phyloP scores from a whole-genome alignment of 768 basidiomycete genomes.

The Tulasnella calospora region DNA sequence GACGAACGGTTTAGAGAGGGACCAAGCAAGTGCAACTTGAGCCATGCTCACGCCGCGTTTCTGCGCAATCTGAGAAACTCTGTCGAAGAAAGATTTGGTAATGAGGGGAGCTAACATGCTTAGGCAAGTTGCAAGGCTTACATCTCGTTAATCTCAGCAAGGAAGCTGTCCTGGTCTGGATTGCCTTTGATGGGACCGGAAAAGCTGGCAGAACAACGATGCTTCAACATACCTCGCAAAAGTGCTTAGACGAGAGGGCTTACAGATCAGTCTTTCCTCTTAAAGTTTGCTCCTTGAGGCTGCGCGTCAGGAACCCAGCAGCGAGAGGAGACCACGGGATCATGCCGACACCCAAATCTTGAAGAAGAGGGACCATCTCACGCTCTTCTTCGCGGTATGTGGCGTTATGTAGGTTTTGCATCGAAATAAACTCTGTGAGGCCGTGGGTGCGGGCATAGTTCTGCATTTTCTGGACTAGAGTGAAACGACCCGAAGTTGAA shows the following conservation, averaged over 20 bases:
- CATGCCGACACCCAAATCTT: constrained; percentile 31
- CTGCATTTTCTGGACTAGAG: constrained; percentile 20
- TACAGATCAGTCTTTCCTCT: constrained; percentile 15
- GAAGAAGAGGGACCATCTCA: constrained; percentile 19
- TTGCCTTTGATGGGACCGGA: background rate
- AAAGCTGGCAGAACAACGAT: background rate
- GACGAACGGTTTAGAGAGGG: constrained; percentile 13
- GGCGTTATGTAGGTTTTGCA: constrained; percentile 17
- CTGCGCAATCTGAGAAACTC: background rate
- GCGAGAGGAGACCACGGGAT: constrained; percentile 35
- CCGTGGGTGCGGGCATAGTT: background rate
- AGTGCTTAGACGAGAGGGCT: background rate
- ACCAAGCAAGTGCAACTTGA: constrained; percentile 16
- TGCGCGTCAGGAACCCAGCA: constrained; percentile 28
- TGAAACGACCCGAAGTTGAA: background rate
- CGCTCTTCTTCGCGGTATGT: constrained; percentile 21
- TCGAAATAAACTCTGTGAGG: constrained; percentile 13
- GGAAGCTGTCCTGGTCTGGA: background rate
- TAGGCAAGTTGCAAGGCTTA: background rate
- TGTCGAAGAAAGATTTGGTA: background rate
- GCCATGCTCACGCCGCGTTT: constrained; percentile 14
- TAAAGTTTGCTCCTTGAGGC: constrained; percentile 6
- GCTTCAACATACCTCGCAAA: background rate
- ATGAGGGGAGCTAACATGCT: background rate
- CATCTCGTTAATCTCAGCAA: background rate